Evolutionary conservation across 257 asterid species (phyloP), one percentile per base, ranked within the genome.

Genomic region (Solanum okadae): DNA sequence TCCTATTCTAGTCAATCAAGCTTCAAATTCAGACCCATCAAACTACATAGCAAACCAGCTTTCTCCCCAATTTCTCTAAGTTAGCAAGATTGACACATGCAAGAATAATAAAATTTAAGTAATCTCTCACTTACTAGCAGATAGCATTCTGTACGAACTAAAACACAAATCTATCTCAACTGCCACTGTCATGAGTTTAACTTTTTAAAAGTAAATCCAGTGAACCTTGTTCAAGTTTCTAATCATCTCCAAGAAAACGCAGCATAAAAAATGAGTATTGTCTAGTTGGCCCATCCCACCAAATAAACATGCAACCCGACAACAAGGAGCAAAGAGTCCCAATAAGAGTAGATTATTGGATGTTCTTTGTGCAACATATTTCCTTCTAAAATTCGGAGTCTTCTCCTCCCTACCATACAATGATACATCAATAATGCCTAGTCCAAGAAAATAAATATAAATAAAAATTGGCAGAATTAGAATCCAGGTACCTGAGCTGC

Each of bases 401-500:
- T 77, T 40, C 31, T 38, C 84, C 84, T 77, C 7, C 34, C 61
- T 38, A 40, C 35, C 34, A n/a, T 6, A 77, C 25, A 20, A 56
- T 56, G 67, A 56, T 56, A 56, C 29, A 75, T 3, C 34, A 77
- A 23, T 77, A 77, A 77, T 23, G 46, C 61, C 61, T 40, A 23
- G 23, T 38, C 34, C 61, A 40, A n/a, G 34, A 77, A 40, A n/a
- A n/a, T 75, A 38, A 6, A 37, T 18, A 2, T 3, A 77, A 38
- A 38, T 20, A 10, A 65, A 67, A 18, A 20, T 9, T 12, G 84
- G 84, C 52, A 63, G 29, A 61, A 59, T 73, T 38, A 78, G 63
- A 67, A 78, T 44, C 85, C 59, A 10, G 49, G 84, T 84, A 94
- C 99, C 98, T 97, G 99, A 84, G 99, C 99, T 5, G 99, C 99